Evolutionary conservation across 768 basidiomycete genomes (phyloP).

Genomic region (Rubroboletus pulcherrimus): DNA sequence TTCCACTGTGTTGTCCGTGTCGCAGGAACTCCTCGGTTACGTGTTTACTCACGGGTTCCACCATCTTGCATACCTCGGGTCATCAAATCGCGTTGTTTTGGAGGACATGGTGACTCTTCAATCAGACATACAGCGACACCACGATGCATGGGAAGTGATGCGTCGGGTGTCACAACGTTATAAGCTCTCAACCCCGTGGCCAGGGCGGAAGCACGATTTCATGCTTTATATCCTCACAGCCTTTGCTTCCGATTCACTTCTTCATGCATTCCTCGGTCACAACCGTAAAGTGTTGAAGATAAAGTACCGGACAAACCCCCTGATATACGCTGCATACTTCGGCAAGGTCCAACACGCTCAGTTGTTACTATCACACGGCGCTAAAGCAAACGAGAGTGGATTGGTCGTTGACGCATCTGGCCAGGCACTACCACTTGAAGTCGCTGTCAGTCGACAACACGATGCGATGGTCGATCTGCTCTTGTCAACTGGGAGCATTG

Average conservation of each 20-base stretch:
- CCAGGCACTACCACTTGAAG: constrained; percentile 2
- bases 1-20: background rate
- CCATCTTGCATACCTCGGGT: constrained; percentile 5
- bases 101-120: constrained; percentile 1
- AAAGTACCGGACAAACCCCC: constrained; percentile 3
- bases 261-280: background rate
- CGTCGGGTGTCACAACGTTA: background rate
- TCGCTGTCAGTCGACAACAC: constrained; percentile 5
- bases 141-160: background rate
- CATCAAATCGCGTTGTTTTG: background rate
- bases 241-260: constrained; percentile 1
- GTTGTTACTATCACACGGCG: background rate
- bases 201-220: constrained; percentile 2
- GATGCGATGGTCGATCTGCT: background rate
- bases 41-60: background rate
- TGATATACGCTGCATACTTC: constrained; percentile 12
- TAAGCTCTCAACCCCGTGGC: background rate
- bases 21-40: constrained; percentile 5
- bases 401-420: background rate
- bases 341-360: constrained; percentile 1
- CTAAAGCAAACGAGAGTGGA: constrained; percentile 4
- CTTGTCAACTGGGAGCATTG: background rate
- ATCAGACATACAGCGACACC: background rate
- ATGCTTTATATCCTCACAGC: constrained; percentile 5
- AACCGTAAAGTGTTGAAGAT: background rate